Conservation (phyloP, 2,329 filamentous ascomycete species). For the Penicillium sp. region DNA sequence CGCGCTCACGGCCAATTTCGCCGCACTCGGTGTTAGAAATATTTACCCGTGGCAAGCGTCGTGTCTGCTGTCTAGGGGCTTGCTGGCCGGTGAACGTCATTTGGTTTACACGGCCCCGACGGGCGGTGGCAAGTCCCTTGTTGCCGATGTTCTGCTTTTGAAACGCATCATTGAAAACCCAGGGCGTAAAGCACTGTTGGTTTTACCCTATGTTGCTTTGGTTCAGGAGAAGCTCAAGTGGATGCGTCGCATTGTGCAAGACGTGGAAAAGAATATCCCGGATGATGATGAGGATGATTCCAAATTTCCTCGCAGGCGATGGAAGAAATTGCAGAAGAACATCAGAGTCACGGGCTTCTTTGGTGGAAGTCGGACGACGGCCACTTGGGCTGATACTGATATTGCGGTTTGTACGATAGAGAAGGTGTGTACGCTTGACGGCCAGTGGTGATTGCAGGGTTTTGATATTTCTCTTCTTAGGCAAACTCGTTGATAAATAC, state of each 20-base stretch:
- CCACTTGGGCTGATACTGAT: constrained; percentile 71
- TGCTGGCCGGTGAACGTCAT: constrained; percentile 64
- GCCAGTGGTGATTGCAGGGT: not conserved
- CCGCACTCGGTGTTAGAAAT: constrained; percentile 62
- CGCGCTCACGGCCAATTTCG: constrained; percentile 63
- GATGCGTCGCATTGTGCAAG: constrained; percentile 65
- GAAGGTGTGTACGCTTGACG: constrained; percentile 52
- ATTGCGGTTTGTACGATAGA: constrained; percentile 77
- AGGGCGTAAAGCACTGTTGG: constrained; percentile 65
- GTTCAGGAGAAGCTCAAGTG: constrained; percentile 77
- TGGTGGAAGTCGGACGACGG: constrained; percentile 66
- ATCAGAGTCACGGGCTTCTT: constrained; percentile 71
- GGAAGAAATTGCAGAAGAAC: constrained; percentile 55
- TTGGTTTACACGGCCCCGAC: constrained; percentile 78
- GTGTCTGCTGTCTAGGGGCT: constrained; percentile 65
- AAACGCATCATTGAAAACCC: constrained; percentile 65
- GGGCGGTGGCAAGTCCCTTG: constrained; percentile 73
- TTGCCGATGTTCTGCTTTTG: constrained; percentile 70
- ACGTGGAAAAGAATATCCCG: constrained; percentile 48
- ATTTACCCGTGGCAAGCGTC: constrained; percentile 80
- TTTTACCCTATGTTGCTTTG: constrained; percentile 73
- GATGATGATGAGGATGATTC: constrained; percentile 31
- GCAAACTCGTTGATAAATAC: constrained; percentile 72
- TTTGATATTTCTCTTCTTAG: constrained; percentile 40
- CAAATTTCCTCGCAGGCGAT: constrained; percentile 49